Percentiles rank a stretch among this genome's conserved stretches.
These are phyloP conservation scores for Saturnispora sekii DNA, from an alignment of 805 yeast species.

Conservation along the genomic window DNA sequence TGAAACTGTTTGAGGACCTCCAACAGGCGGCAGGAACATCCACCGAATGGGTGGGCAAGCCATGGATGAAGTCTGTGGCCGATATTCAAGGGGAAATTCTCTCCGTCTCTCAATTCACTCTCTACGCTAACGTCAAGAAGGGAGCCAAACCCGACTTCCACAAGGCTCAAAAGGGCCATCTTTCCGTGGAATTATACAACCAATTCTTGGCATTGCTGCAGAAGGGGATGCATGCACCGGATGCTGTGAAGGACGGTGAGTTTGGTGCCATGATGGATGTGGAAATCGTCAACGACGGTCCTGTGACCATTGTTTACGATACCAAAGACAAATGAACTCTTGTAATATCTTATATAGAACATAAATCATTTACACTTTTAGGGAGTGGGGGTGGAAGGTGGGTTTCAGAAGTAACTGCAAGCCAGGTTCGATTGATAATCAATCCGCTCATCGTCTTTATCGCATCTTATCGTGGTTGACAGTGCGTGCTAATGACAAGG, in stretches of 20 bases:
- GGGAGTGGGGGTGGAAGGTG: too few relatives aligned
- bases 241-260: slow-evolving; percentile 72
- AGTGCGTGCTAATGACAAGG: too few relatives aligned
- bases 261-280: slow-evolving; percentile 99
- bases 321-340: slow-evolving; percentile 33
- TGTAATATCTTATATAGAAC: too few relatives aligned
- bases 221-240: slow-evolving; percentile 41
- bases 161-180: slow-evolving; percentile 72
- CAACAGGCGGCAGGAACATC: slow-evolving; percentile 28
- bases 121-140: slow-evolving; percentile 75
- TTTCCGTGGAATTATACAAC: slow-evolving; percentile 42
- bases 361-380: too few relatives aligned
- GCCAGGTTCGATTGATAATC: too few relatives aligned
- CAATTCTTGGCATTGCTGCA: slow-evolving; percentile 40
- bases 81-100: slow-evolving; percentile 66
- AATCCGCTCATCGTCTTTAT: too few relatives aligned
- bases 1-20: slow-evolving; percentile 64
- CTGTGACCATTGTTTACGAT: slow-evolving; percentile 79
- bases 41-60: slow-evolving; percentile 48
- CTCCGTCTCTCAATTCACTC: slow-evolving; percentile 88
- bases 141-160: slow-evolving; percentile 96
- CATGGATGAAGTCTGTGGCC: slow-evolving; percentile 66
- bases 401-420: too few relatives aligned
- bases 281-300: slow-evolving; percentile 80
- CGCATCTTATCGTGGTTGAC: too few relatives aligned